These are phyloP conservation scores for Geosmithia putterillii DNA, from an alignment of 2,329 filamentous ascomycete species.

Conservation along the genomic window DNA sequence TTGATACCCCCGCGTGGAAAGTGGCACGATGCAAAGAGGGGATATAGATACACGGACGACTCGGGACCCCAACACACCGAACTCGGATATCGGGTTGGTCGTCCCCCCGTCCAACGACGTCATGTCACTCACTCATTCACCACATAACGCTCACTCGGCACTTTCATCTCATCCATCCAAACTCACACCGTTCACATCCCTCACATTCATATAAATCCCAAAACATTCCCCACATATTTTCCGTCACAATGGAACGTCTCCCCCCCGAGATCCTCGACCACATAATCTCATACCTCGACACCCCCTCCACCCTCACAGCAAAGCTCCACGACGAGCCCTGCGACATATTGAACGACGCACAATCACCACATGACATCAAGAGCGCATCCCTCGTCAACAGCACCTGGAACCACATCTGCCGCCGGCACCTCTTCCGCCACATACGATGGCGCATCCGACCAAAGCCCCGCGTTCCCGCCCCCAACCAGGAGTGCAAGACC, in stretches of 20 bases:
- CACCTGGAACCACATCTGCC: constrained; percentile 35
- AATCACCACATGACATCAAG: constrained; percentile 30
- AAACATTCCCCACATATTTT: no score
- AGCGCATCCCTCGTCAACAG: constrained; percentile 38
- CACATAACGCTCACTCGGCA: no score
- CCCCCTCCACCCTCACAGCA: neutral
- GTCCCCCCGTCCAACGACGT: no score
- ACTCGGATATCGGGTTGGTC: no score
- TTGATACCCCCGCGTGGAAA: no score
- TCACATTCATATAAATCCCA: no score
- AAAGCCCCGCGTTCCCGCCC: no score
- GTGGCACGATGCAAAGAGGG: no score
- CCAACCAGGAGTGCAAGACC: constrained; percentile 13
- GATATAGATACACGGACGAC: no score
- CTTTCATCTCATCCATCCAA: no score
- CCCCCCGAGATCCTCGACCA: neutral
- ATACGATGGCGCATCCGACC: constrained; percentile 26
- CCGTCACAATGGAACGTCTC: neutral
- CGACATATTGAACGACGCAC: neutral
- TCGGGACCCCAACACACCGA: no score
- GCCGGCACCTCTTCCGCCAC: constrained; percentile 47
- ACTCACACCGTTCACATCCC: neutral
- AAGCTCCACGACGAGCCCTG: neutral
- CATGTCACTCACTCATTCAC: no score
- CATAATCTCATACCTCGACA: neutral